Evolutionary conservation across 1,139 yeast genomes (phyloP).

Genomic region (Nakaseomyces delphensis): DNA sequence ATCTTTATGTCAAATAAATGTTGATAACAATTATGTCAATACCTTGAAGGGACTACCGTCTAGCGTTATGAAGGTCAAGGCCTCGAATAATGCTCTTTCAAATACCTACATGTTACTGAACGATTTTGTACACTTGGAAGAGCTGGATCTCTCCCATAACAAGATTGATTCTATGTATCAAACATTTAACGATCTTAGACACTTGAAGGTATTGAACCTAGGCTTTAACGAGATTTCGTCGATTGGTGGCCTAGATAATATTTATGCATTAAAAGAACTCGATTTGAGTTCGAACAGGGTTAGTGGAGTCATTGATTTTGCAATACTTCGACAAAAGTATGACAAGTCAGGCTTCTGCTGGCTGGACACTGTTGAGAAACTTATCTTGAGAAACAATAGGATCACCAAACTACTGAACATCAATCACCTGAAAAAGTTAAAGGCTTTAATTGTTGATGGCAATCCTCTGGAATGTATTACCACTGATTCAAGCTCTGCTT

Average conservation of each 20-base stretch:
- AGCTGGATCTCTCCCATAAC: slow-evolving; percentile 21
- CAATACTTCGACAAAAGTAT: slow-evolving; percentile 10
- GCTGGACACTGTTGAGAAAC: slow-evolving; percentile 17
- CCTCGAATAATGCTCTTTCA: slow-evolving; percentile 17
- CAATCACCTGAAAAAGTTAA: slow-evolving; percentile 13
- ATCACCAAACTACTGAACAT: slow-evolving; percentile 19
- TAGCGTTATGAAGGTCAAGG: slow-evolving; percentile 12
- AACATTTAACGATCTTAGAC: slow-evolving; percentile 11
- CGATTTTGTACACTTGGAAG: slow-evolving; percentile 21
- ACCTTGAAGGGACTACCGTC: slow-evolving; percentile 19
- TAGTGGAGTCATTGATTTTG: slow-evolving; percentile 12
- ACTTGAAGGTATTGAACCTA: slow-evolving; percentile 16
- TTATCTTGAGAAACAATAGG: slow-evolving; percentile 21
- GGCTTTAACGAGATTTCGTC: slow-evolving; percentile 22
- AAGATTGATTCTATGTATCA: slow-evolving; percentile 19
- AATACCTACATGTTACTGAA: slow-evolving; percentile 15
- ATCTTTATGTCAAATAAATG: slow-evolving; percentile 15
- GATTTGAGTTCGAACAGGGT: background rate
- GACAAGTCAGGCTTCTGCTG: slow-evolving; percentile 13
- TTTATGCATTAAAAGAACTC: background rate
- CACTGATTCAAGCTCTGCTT: background rate
- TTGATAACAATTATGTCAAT: slow-evolving; percentile 18
- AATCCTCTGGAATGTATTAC: slow-evolving; percentile 18
- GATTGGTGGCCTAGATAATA: slow-evolving; percentile 16
- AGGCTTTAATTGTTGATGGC: slow-evolving; percentile 18